Base-by-base conservation (phyloP, 2,329 filamentous ascomycete species). In the Colletotrichum spaethianum region DNA sequence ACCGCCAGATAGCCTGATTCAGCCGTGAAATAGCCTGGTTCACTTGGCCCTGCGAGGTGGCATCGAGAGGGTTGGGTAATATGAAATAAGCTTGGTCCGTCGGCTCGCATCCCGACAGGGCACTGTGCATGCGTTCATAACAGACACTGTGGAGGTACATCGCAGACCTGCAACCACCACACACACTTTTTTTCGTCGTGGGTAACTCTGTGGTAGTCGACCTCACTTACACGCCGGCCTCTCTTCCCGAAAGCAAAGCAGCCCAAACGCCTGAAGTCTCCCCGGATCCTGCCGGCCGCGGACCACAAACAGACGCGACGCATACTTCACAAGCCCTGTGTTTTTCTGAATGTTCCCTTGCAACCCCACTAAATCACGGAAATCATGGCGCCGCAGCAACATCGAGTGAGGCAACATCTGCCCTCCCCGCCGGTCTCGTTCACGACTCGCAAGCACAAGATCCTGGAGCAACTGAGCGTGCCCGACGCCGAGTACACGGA, bases 401-500 rank as follows among this genome's bases (percentile, higher is more conserved):
- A 69, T 72, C 59, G 44, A n/a, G 52, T 4, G 18, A 40, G 23
- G 38, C 33, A 42, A 23, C 50, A 82, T 11, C 65, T 63, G 36
- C 61, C 79, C 79, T 20, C 64, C 73, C 80, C 81, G 4, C 79
- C 81, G 6, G 68, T 78, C 18, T 72, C 75, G 44, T 94, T 93
- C 78, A 61, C 82, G 50, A 78, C 82, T 56, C 93, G 90, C 79
- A 98, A 98, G 82, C 80, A 83, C 63, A 91, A 88, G 72, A 97
- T 98, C 75, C 84, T 98, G 18, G 83, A 87, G 52, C 89, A 92
- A 75, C 90, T 98, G 3, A 85, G 90, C 11, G 86, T 91, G 4
- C 93, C 94, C 1, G 89, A 90, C 53, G 87, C 86, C 4, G 88
- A 93, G 71, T 97, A 98, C 82, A 89, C 90, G 50, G 96, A 98